Percentiles rank a stretch among this genome's conserved stretches.
These are phyloP conservation scores for Aureobasidium sp. DNA, from an alignment of 2,329 filamentous ascomycete species.

Conservation along the genomic window DNA sequence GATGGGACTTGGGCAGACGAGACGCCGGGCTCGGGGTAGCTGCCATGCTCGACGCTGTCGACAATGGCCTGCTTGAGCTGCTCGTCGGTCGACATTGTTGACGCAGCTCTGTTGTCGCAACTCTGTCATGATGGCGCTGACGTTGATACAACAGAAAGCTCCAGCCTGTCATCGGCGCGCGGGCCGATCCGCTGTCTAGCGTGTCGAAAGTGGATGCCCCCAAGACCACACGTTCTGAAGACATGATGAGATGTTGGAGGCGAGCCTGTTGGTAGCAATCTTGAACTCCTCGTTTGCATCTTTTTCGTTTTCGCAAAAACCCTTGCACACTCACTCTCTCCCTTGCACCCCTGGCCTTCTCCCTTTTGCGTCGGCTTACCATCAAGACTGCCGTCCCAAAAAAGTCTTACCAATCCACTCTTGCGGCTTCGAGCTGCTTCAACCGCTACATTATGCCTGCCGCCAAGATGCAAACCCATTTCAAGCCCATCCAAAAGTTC, in stretches of 20 bases:
- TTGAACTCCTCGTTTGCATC: neutral
- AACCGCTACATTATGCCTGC: slow-evolving; percentile 5
- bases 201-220: neutral
- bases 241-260: neutral
- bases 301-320: neutral
- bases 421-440: neutral
- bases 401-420: neutral
- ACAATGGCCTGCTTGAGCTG: slow-evolving; percentile 43
- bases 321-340: neutral
- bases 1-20: slow-evolving; percentile 42
- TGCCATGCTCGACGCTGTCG: slow-evolving; percentile 50
- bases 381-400: neutral
- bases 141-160: neutral
- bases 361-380: neutral
- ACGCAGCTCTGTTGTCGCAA: too few relatives aligned
- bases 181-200: slow-evolving; percentile 2
- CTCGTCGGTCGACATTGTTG: neutral
- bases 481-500: slow-evolving; percentile 79
- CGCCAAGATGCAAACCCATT: slow-evolving; percentile 42
- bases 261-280: neutral
- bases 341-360: neutral
- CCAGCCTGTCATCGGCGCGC: slow-evolving; percentile 4
- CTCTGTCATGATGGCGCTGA: neutral
- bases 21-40: slow-evolving; percentile 50
- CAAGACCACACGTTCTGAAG: neutral